A percentile compares a stretch with the other conserved stretches of the same genome.
phyloP scores from a whole-genome alignment of 441 rosid species.

The Gossypium gossypioides region DNA sequence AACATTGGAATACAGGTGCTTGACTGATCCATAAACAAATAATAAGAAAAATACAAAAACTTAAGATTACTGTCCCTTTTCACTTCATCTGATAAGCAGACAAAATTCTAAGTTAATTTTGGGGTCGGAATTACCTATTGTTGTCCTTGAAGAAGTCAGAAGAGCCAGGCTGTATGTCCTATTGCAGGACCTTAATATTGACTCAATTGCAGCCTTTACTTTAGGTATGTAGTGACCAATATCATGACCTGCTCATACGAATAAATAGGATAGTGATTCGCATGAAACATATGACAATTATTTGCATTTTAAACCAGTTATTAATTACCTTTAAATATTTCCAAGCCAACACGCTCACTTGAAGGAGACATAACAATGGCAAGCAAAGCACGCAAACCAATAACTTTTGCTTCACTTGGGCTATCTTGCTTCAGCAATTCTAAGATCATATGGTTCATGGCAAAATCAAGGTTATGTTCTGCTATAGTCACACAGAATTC shows the following conservation, averaged over 20 bases:
- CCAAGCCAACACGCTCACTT: constrained; percentile 77
- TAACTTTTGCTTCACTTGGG: constrained; percentile 93
- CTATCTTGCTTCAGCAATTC: constrained; percentile 96
- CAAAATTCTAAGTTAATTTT: constrained; percentile 4
- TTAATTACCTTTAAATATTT: constrained; percentile 73
- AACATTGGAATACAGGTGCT: not conserved
- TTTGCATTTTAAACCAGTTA: constrained; percentile 15
- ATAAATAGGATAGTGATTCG: constrained; percentile 11
- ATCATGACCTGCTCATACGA: constrained; percentile 56
- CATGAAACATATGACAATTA: constrained; percentile 11
- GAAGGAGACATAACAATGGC: constrained; percentile 93
- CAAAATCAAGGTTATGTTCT: constrained; percentile 97
- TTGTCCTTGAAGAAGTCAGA: constrained; percentile 79
- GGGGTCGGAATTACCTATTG: constrained; percentile 50
- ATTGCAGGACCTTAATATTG: constrained; percentile 84
- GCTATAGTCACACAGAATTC: constrained; percentile 96
- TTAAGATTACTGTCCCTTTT: not conserved
- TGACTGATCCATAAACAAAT: not conserved
- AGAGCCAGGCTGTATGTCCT: constrained; percentile 82
- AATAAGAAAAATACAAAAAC: not conserved
- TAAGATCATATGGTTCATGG: constrained; percentile 96
- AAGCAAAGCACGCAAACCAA: constrained; percentile 96
- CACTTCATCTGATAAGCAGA: not conserved
- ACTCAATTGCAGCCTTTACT: constrained; percentile 96
- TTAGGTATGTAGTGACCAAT: constrained; percentile 93